Evolutionary conservation across 108 stramenopile species (phyloP).

Genomic region (Cylindrotheca fusiformis): DNA sequence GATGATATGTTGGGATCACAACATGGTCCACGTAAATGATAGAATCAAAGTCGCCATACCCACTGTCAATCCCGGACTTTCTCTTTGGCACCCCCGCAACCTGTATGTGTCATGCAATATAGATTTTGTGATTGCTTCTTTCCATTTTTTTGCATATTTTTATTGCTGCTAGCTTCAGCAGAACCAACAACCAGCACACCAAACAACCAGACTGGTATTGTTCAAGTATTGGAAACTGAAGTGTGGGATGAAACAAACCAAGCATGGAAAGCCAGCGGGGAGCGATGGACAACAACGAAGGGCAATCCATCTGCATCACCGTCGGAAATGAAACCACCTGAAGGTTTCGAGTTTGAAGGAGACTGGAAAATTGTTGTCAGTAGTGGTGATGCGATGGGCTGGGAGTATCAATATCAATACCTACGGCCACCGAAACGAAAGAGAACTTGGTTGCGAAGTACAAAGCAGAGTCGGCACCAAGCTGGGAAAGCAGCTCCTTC

Average conservation of each 20-base stretch:
- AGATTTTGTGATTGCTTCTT: background rate
- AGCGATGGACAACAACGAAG: conserved; percentile 27
- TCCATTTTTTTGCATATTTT: background rate
- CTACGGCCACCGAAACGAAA: conserved; percentile 48
- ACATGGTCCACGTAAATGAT: too few relatives aligned
- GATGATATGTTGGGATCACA: too few relatives aligned
- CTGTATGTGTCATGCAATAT: background rate
- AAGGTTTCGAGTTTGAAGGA: conserved; percentile 48
- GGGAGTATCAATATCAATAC: conserved; percentile 60
- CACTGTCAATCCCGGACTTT: too few relatives aligned
- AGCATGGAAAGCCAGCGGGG: conserved; percentile 34
- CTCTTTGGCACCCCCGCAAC: too few relatives aligned
- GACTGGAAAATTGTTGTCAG: conserved; percentile 82
- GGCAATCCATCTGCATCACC: conserved; percentile 27
- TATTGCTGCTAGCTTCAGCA: background rate
- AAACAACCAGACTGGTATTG: background rate
- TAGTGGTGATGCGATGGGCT: conserved; percentile 61
- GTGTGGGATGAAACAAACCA: conserved; percentile 32
- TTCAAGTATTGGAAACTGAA: conserved; percentile 50
- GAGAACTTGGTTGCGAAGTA: conserved; percentile 65
- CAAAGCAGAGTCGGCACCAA: conserved; percentile 7
- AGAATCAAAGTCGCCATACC: too few relatives aligned
- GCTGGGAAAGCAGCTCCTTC: background rate
- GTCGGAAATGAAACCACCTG: conserved; percentile 29
- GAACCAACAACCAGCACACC: background rate